Evolutionary conservation across 2,329 filamentous ascomycete genomes (phyloP).

Genomic region (Talaromyces sp.): DNA sequence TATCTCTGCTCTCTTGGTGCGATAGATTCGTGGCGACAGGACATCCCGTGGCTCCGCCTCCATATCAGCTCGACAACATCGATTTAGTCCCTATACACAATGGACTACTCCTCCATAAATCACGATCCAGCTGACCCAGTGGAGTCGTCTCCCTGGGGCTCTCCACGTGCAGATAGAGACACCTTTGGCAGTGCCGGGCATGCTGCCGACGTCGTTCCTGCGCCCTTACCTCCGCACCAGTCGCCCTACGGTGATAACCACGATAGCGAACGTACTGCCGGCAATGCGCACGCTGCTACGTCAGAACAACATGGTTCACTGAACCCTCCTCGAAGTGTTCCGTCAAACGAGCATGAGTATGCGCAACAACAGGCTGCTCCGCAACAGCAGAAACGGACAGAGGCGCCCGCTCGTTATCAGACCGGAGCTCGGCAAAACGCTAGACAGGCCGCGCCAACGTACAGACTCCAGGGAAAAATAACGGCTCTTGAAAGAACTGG

Average conservation of each 20-base stretch:
- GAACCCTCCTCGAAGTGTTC: constrained; percentile 39
- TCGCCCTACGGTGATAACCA: constrained; percentile 31
- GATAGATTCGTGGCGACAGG: not conserved
- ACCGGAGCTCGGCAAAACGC: constrained; percentile 35
- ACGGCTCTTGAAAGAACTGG: constrained; percentile 88
- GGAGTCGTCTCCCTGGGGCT: constrained; percentile 62
- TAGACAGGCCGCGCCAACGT: constrained; percentile 59
- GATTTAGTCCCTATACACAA: constrained; percentile 29
- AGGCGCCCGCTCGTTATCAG: constrained; percentile 49
- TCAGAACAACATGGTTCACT: constrained; percentile 44
- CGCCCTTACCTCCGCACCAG: constrained; percentile 39
- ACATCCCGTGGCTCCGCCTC: not conserved
- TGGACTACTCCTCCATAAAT: constrained; percentile 63
- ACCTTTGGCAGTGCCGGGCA: constrained; percentile 31
- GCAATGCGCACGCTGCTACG: constrained; percentile 1
- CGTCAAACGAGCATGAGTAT: constrained; percentile 38
- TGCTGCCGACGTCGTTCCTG: constrained; percentile 39
- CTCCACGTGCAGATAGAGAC: constrained; percentile 51
- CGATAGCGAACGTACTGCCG: constrained; percentile 13
- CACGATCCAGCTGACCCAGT: constrained; percentile 57
- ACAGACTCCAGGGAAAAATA: constrained; percentile 90
- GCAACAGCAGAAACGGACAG: constrained; percentile 38
- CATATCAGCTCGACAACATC: not conserved
- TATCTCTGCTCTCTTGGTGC: not conserved
- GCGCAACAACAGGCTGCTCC: constrained; percentile 38